Conservation (phyloP, 371 early-diverging fungal species). For the Mucor plumbeus region DNA sequence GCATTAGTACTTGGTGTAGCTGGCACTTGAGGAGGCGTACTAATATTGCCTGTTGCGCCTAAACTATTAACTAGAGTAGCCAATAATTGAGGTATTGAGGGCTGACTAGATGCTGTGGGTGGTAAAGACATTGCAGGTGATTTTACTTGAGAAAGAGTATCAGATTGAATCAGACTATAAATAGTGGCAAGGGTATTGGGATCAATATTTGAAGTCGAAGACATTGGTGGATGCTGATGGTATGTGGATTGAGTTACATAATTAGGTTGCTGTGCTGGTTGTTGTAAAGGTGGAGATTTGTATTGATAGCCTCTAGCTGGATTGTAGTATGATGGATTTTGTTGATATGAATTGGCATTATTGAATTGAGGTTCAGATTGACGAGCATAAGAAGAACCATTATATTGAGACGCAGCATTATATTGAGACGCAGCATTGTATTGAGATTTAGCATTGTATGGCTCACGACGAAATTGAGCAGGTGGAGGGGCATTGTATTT, state of each 20-base stretch:
- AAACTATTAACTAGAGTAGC: constrained; percentile 30
- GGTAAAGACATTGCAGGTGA: background rate
- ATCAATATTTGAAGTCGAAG: constrained; percentile 16
- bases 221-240: background rate
- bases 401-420: background rate
- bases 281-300: background rate
- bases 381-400: constrained; percentile 3
- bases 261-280: background rate
- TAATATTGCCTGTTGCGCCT: background rate
- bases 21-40: background rate
- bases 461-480: background rate
- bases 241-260: background rate
- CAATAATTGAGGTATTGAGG: constrained; percentile 29
- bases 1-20: background rate
- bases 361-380: background rate
- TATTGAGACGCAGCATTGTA: background rate
- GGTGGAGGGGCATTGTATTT: no score
- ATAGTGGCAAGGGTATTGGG: constrained; percentile 31
- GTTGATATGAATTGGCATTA: background rate
- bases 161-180: constrained; percentile 23
- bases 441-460: background rate
- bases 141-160: constrained; percentile 1
- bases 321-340: background rate
- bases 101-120: constrained; percentile 2
- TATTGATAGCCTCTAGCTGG: background rate